Conservation (phyloP, 139 green algal genomes). For the Volvox reticuliferus region DNA sequence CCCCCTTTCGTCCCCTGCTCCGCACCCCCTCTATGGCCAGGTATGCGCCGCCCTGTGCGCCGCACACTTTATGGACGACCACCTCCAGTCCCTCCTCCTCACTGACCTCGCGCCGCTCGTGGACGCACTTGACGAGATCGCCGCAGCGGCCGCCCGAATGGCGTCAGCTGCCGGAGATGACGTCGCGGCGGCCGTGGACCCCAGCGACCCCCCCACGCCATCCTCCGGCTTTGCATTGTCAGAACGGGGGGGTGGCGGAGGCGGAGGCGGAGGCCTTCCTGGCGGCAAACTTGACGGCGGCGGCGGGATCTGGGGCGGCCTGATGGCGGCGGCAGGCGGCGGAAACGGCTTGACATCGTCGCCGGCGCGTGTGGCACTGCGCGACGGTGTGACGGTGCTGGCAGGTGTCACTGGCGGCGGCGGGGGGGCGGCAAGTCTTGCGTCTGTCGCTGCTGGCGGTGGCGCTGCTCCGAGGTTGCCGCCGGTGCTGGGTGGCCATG, state of each 20-base stretch:
- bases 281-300: constrained; percentile 34
- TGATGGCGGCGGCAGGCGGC: background rate
- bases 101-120: constrained; percentile 32
- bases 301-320: constrained; percentile 36
- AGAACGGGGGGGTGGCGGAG: background rate
- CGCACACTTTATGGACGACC: constrained; percentile 14
- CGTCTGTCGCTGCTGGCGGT: background rate
- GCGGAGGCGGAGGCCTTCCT: background rate
- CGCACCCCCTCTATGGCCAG: background rate
- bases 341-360: background rate
- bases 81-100: constrained; percentile 23
- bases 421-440: background rate
- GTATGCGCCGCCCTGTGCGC: constrained; percentile 37
- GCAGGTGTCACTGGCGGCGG: background rate
- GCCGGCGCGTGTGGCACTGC: constrained; percentile 23
- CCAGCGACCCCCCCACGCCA: constrained; percentile 10
- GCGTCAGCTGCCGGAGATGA: background rate
- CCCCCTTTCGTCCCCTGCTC: too few relatives aligned
- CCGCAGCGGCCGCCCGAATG: background rate
- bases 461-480: background rate
- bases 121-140: background rate
- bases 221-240: background rate
- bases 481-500: constrained; percentile 21
- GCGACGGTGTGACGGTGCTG: constrained; percentile 15
- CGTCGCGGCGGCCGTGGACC: background rate